Evolutionary conservation across 768 basidiomycete species (phyloP).

Genomic region (Mycena alexandri): DNA sequence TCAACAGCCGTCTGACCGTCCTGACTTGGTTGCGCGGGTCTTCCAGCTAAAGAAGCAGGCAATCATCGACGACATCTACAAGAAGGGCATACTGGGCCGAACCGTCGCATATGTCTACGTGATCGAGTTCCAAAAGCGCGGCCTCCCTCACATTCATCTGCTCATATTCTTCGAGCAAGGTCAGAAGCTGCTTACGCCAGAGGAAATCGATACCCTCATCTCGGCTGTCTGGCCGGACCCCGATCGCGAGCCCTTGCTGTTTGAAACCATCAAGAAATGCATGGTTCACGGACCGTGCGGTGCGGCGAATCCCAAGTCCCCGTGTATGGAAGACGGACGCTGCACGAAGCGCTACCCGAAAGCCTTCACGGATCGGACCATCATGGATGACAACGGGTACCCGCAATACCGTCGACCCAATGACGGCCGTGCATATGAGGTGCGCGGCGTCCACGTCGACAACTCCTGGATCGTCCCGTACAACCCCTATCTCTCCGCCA

Average conservation of each 20-base stretch:
- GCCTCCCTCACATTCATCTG: slow-evolving; percentile 65
- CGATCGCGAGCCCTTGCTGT: too few species aligned
- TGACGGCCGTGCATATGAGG: slow-evolving; percentile 1
- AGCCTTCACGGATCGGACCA: slow-evolving; percentile 11
- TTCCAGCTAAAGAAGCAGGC: slow-evolving; percentile 59
- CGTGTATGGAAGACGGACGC: slow-evolving; percentile 41
- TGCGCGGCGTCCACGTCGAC: slow-evolving; percentile 11
- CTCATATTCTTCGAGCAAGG: slow-evolving; percentile 61
- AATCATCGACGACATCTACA: slow-evolving; percentile 51
- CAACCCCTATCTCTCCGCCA: slow-evolving; percentile 34
- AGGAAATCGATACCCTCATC: too few species aligned
- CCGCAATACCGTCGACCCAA: slow-evolving; percentile 1
- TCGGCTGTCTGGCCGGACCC: too few species aligned
- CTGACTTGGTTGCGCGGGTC: slow-evolving; percentile 62
- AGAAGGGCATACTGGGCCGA: slow-evolving; percentile 57
- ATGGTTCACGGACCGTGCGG: slow-evolving; percentile 54
- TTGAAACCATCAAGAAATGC: slow-evolving; percentile 1
- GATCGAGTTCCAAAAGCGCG: slow-evolving; percentile 68
- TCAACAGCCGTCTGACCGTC: slow-evolving; percentile 55
- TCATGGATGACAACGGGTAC: slow-evolving; percentile 23
- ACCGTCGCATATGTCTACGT: slow-evolving; percentile 44
- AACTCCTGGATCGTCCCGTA: slow-evolving; percentile 42
- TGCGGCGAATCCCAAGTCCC: slow-evolving; percentile 8
- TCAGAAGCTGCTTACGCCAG: slow-evolving; percentile 19
- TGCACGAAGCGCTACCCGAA: slow-evolving; percentile 31